A percentile compares a stretch with the other conserved stretches of the same genome.
Evolutionary conservation across 2,329 filamentous ascomycete species (phyloP).

Genomic region (Botrytis fabae): DNA sequence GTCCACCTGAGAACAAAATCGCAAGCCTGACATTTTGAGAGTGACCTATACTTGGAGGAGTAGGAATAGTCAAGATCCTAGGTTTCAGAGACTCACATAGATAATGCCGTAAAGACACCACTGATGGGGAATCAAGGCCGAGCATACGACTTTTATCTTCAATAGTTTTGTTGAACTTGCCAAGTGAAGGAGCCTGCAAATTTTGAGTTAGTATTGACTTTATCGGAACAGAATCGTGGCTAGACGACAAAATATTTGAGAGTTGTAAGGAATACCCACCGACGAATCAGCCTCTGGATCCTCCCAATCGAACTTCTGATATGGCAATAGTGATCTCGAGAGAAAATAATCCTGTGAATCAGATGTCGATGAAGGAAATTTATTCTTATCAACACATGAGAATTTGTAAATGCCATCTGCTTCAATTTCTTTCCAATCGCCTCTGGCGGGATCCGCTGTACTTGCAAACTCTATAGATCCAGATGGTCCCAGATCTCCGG

Average conservation of each 20-base stretch:
- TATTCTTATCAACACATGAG: conserved; percentile 26
- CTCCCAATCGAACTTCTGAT: conserved; percentile 27
- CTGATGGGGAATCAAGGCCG: conserved; percentile 49
- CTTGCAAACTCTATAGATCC: conserved; percentile 66
- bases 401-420: conserved; percentile 73
- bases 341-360: background rate
- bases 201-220: background rate
- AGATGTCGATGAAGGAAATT: background rate
- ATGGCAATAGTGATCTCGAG: conserved; percentile 23
- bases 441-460: conserved; percentile 55
- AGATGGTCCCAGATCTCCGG: conserved; percentile 34
- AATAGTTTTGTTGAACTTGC: conserved; percentile 42
- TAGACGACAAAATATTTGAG: background rate
- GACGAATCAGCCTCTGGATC: conserved; percentile 6
- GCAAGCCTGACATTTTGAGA: conserved; percentile 59
- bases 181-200: conserved; percentile 28
- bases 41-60: conserved; percentile 47
- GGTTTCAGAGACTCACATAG: conserved; percentile 62
- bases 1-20: conserved; percentile 87
- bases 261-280: background rate
- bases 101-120: conserved; percentile 54
- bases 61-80: conserved; percentile 66
- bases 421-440: conserved; percentile 75
- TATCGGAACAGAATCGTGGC: background rate
- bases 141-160: conserved; percentile 41